Evolutionary conservation across 495 filamentous ascomycete genomes (phyloP), one percentile per base, ranked within the genome.

Genomic region (Talaromyces stipitatus): DNA sequence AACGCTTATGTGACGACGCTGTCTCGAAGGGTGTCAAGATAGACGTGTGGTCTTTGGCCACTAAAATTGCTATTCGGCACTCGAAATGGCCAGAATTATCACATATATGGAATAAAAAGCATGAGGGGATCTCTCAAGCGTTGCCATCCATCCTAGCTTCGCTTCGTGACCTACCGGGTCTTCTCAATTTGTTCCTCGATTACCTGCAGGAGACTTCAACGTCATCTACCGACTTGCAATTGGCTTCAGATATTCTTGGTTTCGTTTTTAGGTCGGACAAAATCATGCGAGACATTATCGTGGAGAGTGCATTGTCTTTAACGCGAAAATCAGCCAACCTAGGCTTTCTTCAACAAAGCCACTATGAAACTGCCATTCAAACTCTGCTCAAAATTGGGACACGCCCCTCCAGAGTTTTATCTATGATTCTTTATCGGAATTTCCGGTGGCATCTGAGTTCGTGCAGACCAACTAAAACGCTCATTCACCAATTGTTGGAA

Each of bases 351-450:
- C 62, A 26, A 11, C 16, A 56, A 1, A 16, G 24, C 7, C 60
- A 72, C 58, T 74, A 72, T 61, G 53, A 65, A 9, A 32, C 58
- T 14, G 58, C 68, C 24, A 70, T 78, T 3, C 27, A 56, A 7
- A 65, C 61, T 9, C 60, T 74, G 27, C 62, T 68, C 16, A 46
- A 45, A 7, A 66, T 68, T 14, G 55, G 57, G 2, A 27, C 53
- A 24, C 62, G 69, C 48, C 48, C 59, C 1, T 64, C 52, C 2
- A 69, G 70, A 23, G 59, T 66, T 27, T 62, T 65, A 8, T 60
- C 69, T 14, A 61, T 73, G 27, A 52, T 75, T 16, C 52, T 77
- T 27, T 78, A 77, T 48, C 72, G 69, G n/a, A 68, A 73, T 32
- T 68, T 73, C 47, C 69, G 73, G 14, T 66, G 61, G 61, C 62